Percentiles rank a stretch among this genome's conserved stretches.
These are phyloP conservation scores for Solidago caesia DNA, from an alignment of 129 eudicot genomes.

Conservation along the genomic window DNA sequence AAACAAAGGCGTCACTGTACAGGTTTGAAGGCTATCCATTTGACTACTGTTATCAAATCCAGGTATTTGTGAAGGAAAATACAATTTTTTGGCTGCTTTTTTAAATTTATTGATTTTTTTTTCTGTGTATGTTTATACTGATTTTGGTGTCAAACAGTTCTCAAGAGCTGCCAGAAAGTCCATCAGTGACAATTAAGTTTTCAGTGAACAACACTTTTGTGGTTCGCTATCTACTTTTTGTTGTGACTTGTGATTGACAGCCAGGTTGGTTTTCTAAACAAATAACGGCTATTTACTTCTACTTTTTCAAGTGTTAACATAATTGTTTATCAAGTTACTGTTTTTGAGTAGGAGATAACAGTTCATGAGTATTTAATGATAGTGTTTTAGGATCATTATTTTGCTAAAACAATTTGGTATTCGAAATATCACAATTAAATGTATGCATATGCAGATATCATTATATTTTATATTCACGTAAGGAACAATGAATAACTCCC, in stretches of 20 bases:
- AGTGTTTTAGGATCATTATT: neutral
- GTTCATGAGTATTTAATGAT: neutral
- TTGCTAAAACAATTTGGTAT: neutral
- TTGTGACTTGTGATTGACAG: constrained; percentile 38
- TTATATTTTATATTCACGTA: too few species aligned
- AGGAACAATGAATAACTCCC: too few species aligned
- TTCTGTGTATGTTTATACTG: neutral
- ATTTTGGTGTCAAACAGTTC: constrained; percentile 49
- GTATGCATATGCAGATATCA: too few species aligned
- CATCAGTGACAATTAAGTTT: constrained; percentile 66
- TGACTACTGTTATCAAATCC: constrained; percentile 74
- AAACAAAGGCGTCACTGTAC: constrained; percentile 54
- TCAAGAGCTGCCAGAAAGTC: constrained; percentile 45
- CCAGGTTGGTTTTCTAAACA: constrained; percentile 52
- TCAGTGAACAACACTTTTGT: constrained; percentile 61
- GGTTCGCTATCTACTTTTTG: constrained; percentile 63
- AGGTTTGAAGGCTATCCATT: constrained; percentile 64
- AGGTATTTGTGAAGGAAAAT: constrained; percentile 46
- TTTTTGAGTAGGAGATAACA: neutral
- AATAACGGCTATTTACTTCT: neutral
- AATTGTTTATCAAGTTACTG: neutral
- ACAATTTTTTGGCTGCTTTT: constrained; percentile 1
- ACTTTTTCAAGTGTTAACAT: neutral
- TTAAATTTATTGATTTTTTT: constrained; percentile 4
- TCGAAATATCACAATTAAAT: too few species aligned